Percentiles rank a stretch among this genome's conserved stretches.
phyloP scores from a whole-genome alignment of 73 alveolate genomes.

The Paramecium primaurelia region DNA sequence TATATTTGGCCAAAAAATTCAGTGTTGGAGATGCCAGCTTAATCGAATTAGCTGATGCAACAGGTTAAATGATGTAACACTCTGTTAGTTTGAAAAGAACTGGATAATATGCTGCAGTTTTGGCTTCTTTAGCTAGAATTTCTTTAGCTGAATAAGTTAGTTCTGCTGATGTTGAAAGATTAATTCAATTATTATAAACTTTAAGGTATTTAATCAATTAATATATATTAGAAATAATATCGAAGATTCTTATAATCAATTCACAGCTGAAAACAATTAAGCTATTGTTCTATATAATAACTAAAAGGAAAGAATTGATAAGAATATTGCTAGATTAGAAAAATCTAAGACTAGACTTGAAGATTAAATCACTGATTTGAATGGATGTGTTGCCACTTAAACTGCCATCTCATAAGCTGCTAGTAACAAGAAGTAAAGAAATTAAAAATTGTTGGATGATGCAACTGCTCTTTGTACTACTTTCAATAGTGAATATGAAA shows the following conservation, averaged over 20 bases:
- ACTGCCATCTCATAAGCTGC: conserved; percentile 50
- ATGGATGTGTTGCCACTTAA: conserved; percentile 48
- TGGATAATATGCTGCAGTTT: conserved; percentile 42
- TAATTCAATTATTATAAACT: conserved; percentile 23
- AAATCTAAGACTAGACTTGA: conserved; percentile 10
- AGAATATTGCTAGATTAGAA: conserved; percentile 42
- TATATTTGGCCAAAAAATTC: conserved; percentile 31
- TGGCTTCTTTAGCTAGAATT: conserved; percentile 34
- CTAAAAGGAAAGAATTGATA: conserved; percentile 46
- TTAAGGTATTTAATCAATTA: background rate
- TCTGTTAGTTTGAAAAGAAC: background rate
- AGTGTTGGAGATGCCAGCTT: conserved; percentile 44
- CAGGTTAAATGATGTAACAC: conserved; percentile 35
- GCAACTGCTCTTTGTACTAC: conserved; percentile 39
- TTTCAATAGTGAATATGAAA: conserved; percentile 34
- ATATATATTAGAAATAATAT: background rate
- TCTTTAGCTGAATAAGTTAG: conserved; percentile 46
- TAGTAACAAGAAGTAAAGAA: conserved; percentile 36
- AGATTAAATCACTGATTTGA: conserved; percentile 38
- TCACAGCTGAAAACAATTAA: conserved; percentile 13
- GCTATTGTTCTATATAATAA: background rate
- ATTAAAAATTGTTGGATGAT: conserved; percentile 9
- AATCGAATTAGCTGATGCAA: conserved; percentile 37
- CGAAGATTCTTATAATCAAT: conserved; percentile 34
- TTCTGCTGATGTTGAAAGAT: conserved; percentile 44